These are phyloP conservation scores for Ramaria rubella DNA, from an alignment of 768 basidiomycete genomes.

Conservation along the genomic window DNA sequence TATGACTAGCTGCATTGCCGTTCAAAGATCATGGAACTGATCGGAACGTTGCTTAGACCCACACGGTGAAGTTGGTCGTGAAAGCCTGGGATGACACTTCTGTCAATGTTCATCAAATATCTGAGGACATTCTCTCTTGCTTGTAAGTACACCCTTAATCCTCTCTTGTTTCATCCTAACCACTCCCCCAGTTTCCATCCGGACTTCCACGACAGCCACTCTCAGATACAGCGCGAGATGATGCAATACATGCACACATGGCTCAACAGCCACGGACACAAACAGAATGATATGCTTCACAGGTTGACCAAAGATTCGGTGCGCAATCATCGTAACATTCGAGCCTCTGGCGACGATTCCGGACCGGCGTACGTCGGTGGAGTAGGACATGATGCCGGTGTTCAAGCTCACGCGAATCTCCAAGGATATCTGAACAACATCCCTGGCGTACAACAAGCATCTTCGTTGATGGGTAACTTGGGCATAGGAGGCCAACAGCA, in stretches of 20 bases:
- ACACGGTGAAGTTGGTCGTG: constrained; percentile 61
- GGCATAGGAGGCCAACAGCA: constrained; percentile 19
- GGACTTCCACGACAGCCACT: constrained; percentile 61
- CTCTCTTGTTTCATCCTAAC: background rate
- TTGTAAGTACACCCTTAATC: constrained; percentile 37
- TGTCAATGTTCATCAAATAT: constrained; percentile 47
- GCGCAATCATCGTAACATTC: constrained; percentile 65
- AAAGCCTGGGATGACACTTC: constrained; percentile 78
- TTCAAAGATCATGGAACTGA: background rate
- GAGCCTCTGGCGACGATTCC: constrained; percentile 48
- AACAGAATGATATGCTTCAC: constrained; percentile 42
- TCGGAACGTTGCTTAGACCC: constrained; percentile 38
- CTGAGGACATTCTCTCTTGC: constrained; percentile 60
- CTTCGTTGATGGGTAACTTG: constrained; percentile 27
- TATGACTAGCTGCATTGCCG: constrained; percentile 25
- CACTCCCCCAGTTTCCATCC: constrained; percentile 63
- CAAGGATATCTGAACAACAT: constrained; percentile 39
- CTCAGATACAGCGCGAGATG: constrained; percentile 72
- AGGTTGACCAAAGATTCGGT: constrained; percentile 63
- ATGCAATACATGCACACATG: constrained; percentile 58
- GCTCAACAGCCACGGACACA: constrained; percentile 45
- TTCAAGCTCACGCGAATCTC: constrained; percentile 42
- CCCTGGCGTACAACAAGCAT: constrained; percentile 42
- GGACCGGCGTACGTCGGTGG: constrained; percentile 39
- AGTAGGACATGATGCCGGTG: constrained; percentile 42